A percentile compares a stretch with the other conserved stretches of the same genome.
Evolutionary conservation across 2,329 filamentous ascomycete genomes (phyloP).

Genomic region (Thyridium curvatum): DNA sequence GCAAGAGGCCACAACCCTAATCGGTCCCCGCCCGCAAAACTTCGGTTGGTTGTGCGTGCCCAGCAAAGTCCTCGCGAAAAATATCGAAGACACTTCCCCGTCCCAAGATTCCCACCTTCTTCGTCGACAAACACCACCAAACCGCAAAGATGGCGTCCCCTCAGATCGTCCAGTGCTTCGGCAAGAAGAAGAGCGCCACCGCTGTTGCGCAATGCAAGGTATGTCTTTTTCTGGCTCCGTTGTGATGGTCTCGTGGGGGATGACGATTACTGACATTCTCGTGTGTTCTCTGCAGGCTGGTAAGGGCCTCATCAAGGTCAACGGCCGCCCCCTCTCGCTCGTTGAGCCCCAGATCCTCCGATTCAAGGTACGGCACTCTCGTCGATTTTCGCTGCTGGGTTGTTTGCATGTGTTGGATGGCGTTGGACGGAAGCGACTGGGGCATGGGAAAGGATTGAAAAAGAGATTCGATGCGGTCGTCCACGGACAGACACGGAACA

Average conservation of each 20-base stretch:
- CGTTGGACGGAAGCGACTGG: too few species aligned
- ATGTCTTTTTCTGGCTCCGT: slow-evolving; percentile 27
- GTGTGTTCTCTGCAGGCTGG: slow-evolving; percentile 9
- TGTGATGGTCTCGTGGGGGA: neutral
- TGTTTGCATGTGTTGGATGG: neutral
- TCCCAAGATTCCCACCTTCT: slow-evolving; percentile 1
- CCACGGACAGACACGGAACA: too few species aligned
- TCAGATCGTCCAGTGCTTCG: slow-evolving; percentile 94
- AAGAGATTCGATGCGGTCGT: too few species aligned
- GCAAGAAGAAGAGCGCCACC: slow-evolving; percentile 93
- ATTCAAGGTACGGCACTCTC: slow-evolving; percentile 69
- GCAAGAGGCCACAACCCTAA: slow-evolving; percentile 10
- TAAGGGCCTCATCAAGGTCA: slow-evolving; percentile 90
- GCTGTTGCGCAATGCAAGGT: slow-evolving; percentile 92
- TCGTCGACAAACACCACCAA: slow-evolving; percentile 1
- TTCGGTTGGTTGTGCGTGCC: too few species aligned
- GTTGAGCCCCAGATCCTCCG: slow-evolving; percentile 95
- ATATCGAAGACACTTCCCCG: neutral
- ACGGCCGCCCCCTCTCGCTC: slow-evolving; percentile 90
- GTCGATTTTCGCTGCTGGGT: neutral
- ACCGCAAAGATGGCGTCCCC: slow-evolving; percentile 64
- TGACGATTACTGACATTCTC: slow-evolving; percentile 1
- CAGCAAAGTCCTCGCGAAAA: neutral
- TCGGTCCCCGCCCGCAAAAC: too few species aligned
- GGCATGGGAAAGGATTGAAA: too few species aligned